Conservation (phyloP, 495 filamentous ascomycete genomes). For the Neurospora cerealis region DNA sequence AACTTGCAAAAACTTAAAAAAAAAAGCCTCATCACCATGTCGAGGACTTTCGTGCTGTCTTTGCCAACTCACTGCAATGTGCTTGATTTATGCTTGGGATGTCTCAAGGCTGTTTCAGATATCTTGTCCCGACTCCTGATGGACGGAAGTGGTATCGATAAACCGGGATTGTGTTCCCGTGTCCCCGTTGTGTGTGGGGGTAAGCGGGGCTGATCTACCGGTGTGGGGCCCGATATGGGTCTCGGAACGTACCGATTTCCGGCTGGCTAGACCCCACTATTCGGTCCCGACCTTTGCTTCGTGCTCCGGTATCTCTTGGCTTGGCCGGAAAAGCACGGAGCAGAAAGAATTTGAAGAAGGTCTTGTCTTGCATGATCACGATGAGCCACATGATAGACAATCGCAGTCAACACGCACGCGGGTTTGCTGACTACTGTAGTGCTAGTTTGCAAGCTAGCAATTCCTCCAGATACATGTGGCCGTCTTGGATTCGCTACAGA, state of each 20-base stretch:
- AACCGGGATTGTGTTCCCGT: not conserved
- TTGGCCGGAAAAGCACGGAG: not conserved
- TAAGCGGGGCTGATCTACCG: not conserved
- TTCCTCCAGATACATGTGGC: not conserved
- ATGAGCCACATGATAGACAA: not conserved
- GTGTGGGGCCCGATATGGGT: not conserved
- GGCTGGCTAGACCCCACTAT: not conserved
- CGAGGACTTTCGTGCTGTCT: not conserved
- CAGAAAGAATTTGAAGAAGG: not conserved
- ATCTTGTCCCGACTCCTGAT: not conserved
- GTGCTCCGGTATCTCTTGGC: not conserved
- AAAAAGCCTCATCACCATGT: not conserved
- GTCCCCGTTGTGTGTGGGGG: not conserved
- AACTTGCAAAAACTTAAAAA: not conserved
- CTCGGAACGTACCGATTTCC: not conserved
- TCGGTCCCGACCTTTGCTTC: not conserved
- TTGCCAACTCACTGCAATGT: not conserved
- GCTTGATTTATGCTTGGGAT: not conserved
- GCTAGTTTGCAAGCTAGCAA: not conserved
- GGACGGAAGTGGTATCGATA: not conserved
- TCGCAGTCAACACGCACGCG: not conserved
- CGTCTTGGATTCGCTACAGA: not conserved
- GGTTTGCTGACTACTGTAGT: not conserved
- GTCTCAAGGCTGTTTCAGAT: not conserved
- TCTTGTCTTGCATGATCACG: not conserved